Evolutionary conservation across 2,329 filamentous ascomycete species (phyloP), one percentile per base, ranked within the genome.

Genomic region (Sarocladium strictum): DNA sequence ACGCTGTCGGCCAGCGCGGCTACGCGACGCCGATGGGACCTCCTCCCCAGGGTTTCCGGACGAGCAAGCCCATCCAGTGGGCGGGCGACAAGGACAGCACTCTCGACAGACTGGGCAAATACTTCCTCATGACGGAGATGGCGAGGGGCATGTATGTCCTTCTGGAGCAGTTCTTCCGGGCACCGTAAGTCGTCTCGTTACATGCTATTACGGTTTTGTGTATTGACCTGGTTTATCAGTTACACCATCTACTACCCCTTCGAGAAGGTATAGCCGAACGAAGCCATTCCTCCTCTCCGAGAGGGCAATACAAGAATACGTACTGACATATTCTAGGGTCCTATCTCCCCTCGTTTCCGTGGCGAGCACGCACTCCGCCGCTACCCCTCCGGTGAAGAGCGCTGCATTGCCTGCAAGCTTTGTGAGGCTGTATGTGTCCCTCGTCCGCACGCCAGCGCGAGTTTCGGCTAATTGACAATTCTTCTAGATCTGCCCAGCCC

Each of bases 191-290:
- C 49, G 3, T 38, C 32, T 19, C 33, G 7, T 40, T 14, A 7
- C 23, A 10, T 3, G 3, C n/a, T 15, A 10, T 33, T 37, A 26
- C 23, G n/a, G 12, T 14, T 14, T 3, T 19, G 17, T 17, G 33
- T 19, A 27, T 53, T 40, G 32, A 15, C 4, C 23, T 6, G 5
- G 26, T 7, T 43, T n/a, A n/a, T 26, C 57, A 96, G 92, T 65
- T 97, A 97, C 75, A 99, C 94, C 52, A 99, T 99, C 68, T 96
- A 85, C 79, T 99, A 99, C 69, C 94, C 94, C 41, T 99, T 97
- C 74, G 94, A 99, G 72, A 99, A 99, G 80, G 81, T 84, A 73
- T 52, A 66, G 21, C 45, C 21, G 23, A 51, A 33, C 29, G 24
- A 47, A 27, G 12, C 43, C n/a, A 4, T 7, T 21, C 9, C 6